Percentiles rank a stretch among this genome's conserved stretches.
These are phyloP conservation scores for Durio zibethinus DNA, from an alignment of 345 rosid genomes.

Conservation along the genomic window DNA sequence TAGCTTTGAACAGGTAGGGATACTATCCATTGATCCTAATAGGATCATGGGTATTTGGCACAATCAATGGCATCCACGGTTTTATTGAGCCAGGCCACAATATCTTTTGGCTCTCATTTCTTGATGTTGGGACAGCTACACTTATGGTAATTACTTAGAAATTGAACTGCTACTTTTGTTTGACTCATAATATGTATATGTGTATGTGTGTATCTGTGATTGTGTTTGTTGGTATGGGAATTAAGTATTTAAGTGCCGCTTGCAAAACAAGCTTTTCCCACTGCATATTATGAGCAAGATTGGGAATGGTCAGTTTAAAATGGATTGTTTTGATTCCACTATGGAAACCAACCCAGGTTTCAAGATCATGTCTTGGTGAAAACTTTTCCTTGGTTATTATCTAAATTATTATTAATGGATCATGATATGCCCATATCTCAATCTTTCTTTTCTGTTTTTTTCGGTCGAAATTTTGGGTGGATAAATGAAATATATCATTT, in stretches of 20 bases:
- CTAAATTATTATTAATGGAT: neutral
- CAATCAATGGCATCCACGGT: slow-evolving; percentile 80
- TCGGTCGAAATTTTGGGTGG: neutral
- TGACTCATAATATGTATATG: neutral
- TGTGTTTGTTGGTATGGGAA: neutral
- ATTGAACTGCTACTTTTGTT: slow-evolving; percentile 3
- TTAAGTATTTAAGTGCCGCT: neutral
- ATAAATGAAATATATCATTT: neutral
- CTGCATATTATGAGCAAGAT: neutral
- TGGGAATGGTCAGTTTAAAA: neutral
- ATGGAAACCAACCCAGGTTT: neutral
- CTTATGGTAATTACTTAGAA: slow-evolving; percentile 62
- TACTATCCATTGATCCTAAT: slow-evolving; percentile 91
- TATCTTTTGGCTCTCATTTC: slow-evolving; percentile 89
- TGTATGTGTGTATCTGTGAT: neutral
- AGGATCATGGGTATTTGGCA: slow-evolving; percentile 96
- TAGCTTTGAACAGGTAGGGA: slow-evolving; percentile 90
- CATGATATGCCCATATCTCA: neutral
- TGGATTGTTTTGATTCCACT: neutral
- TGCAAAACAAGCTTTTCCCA: neutral
- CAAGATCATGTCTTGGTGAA: neutral
- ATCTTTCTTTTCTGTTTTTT: neutral
- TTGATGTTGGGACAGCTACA: slow-evolving; percentile 89
- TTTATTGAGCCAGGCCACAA: slow-evolving; percentile 77
- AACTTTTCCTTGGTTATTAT: slow-evolving; percentile 6